A percentile compares a stretch with the other conserved stretches of the same genome.
Conservation (phyloP, 106 monocot genomes). For the Dendrobium catenatum region DNA sequence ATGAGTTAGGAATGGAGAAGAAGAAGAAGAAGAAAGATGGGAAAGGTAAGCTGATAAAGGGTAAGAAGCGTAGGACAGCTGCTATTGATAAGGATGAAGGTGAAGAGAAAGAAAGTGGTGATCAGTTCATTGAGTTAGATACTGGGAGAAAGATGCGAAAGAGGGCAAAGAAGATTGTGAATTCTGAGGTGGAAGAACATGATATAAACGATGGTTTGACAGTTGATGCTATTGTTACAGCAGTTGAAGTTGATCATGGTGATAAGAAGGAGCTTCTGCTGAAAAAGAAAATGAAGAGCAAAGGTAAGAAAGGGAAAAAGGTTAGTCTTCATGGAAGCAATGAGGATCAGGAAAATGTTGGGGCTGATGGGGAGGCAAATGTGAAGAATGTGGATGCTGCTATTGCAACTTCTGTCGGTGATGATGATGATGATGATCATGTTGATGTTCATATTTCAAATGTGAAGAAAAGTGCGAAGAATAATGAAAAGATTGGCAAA, state of each 20-base stretch:
- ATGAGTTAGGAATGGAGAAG: constrained; percentile 8
- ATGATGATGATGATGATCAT: not conserved
- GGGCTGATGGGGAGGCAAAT: not conserved
- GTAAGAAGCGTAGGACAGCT: not conserved
- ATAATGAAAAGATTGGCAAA: not conserved
- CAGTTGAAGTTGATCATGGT: not conserved
- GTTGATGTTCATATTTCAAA: not conserved
- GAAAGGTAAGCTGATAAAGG: not conserved
- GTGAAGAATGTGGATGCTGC: constrained; percentile 3
- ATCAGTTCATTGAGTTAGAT: not conserved
- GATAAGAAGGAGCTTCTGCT: not conserved
- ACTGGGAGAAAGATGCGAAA: not conserved
- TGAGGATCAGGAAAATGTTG: not conserved
- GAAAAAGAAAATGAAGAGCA: not conserved
- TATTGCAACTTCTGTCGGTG: not conserved
- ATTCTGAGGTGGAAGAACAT: not conserved
- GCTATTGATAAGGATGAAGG: not conserved
- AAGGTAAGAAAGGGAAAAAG: constrained; percentile 1
- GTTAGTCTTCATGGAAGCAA: not conserved
- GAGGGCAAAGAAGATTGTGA: not conserved
- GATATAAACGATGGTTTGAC: not conserved
- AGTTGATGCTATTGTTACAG: not conserved
- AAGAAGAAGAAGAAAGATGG: constrained; percentile 9
- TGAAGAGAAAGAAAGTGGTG: not conserved
- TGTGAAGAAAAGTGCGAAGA: not conserved